Percentiles rank a stretch among this genome's conserved stretches.
Conservation (phyloP, 192 early-diverging fungal species). For the Jimgerdemannia lactiflua region DNA sequence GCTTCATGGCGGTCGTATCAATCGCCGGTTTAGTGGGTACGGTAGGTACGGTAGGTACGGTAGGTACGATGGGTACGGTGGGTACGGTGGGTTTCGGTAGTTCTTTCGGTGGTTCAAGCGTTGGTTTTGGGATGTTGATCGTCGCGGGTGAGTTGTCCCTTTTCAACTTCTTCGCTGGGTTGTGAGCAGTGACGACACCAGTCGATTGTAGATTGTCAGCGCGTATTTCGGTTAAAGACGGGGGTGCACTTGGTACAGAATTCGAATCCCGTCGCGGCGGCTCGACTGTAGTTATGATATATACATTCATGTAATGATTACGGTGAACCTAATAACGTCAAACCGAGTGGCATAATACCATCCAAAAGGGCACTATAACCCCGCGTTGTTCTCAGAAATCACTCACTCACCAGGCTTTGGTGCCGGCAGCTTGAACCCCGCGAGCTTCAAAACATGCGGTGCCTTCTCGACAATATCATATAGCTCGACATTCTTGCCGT, state of each 20-base stretch:
- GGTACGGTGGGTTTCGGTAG: slow-evolving; percentile 20
- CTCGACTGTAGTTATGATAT: background rate
- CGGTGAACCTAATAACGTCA: too few species aligned
- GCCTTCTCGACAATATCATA: slow-evolving; percentile 27
- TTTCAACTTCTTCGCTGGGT: slow-evolving; percentile 28
- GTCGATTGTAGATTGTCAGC: slow-evolving; percentile 6
- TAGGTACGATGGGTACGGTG: slow-evolving; percentile 2
- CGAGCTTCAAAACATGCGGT: slow-evolving; percentile 43
- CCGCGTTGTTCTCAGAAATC: too few species aligned
- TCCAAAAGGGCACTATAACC: too few species aligned
- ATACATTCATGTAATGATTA: background rate
- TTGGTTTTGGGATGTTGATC: slow-evolving; percentile 28
- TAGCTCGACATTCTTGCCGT: slow-evolving; percentile 21
- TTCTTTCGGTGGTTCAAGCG: slow-evolving; percentile 6
- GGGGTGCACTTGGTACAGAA: slow-evolving; percentile 9
- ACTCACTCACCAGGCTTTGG: slow-evolving; percentile 3
- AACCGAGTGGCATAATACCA: too few species aligned
- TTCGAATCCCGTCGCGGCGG: background rate
- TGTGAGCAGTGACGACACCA: slow-evolving; percentile 4
- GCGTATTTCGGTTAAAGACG: background rate
- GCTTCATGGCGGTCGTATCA: background rate
- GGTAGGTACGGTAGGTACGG: background rate
- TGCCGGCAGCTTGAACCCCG: slow-evolving; percentile 43
- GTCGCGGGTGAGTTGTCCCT: slow-evolving; percentile 30
- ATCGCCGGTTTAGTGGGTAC: background rate